A percentile compares a stretch with the other conserved stretches of the same genome.
Evolutionary conservation across 164 flowering plant species (phyloP).

Genomic region (Berberis vulgaris): DNA sequence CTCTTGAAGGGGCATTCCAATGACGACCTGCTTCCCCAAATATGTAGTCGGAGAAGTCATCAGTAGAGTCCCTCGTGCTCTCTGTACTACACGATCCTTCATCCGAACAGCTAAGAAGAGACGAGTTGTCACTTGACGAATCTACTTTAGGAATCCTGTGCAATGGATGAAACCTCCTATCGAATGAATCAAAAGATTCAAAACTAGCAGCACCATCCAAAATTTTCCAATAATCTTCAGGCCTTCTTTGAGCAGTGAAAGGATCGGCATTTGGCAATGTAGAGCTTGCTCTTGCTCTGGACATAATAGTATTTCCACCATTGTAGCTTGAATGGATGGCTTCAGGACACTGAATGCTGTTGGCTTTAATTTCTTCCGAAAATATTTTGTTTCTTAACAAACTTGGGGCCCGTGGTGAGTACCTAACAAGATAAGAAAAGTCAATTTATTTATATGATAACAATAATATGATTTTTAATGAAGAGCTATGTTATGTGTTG

Average conservation of each 20-base stretch:
- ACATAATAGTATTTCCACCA: constrained; percentile 2
- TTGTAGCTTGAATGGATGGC: constrained; percentile 10
- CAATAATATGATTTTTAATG: neutral
- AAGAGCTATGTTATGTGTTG: neutral
- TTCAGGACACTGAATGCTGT: constrained; percentile 12
- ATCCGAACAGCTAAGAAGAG: constrained; percentile 77
- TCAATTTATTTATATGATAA: neutral
- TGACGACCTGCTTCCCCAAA: constrained; percentile 40
- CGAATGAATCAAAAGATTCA: constrained; percentile 22
- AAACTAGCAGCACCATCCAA: constrained; percentile 9
- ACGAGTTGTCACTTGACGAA: constrained; percentile 68
- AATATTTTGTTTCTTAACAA: constrained; percentile 31
- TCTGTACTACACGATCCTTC: constrained; percentile 78
- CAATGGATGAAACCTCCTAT: constrained; percentile 20
- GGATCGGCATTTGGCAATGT: constrained; percentile 6
- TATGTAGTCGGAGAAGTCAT: constrained; percentile 57
- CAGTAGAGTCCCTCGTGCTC: constrained; percentile 67
- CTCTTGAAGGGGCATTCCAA: constrained; percentile 35
- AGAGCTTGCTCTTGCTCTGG: constrained; percentile 13
- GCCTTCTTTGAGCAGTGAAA: constrained; percentile 1
- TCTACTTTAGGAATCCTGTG: constrained; percentile 37
- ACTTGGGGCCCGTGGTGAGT: constrained; percentile 76
- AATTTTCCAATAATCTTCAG: constrained; percentile 10
- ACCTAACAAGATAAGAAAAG: constrained; percentile 27
- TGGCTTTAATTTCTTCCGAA: constrained; percentile 20